These are phyloP conservation scores for Quercus tomentella DNA, from an alignment of 331 rosid genomes.

Conservation along the genomic window DNA sequence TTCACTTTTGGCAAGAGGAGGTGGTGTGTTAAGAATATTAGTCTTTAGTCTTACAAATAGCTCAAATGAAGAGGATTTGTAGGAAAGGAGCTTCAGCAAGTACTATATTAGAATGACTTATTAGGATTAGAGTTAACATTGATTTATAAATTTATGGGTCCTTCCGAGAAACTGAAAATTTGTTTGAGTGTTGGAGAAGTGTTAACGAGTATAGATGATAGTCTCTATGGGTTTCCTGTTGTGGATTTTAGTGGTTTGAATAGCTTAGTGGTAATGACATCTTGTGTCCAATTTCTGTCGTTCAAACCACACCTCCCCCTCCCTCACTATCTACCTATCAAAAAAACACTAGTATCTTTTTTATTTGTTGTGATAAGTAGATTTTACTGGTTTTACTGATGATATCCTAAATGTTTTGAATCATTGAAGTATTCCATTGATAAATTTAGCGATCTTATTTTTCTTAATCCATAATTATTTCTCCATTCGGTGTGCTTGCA, in stretches of 20 bases:
- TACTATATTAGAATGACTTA: background rate
- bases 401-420: background rate
- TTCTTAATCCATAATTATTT: background rate
- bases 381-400: background rate
- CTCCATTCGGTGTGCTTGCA: slow-evolving; percentile 20
- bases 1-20: background rate
- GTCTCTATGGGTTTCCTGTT: background rate
- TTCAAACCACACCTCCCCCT: no score
- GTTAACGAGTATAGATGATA: background rate
- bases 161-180: background rate
- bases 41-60: background rate
- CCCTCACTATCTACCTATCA: no score
- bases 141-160: background rate
- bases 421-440: background rate
- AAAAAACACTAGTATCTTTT: no score
- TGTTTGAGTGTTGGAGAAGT: background rate
- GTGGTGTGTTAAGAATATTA: background rate
- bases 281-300: no score
- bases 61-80: background rate
- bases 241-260: background rate
- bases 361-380: no score
- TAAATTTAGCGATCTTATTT: background rate
- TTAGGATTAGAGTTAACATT: background rate
- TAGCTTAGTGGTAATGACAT: no score
- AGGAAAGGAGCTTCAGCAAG: background rate